Evolutionary conservation across 83 land plant genomes (phyloP), one percentile per base, ranked within the genome.

Genomic region (Picea abies): DNA sequence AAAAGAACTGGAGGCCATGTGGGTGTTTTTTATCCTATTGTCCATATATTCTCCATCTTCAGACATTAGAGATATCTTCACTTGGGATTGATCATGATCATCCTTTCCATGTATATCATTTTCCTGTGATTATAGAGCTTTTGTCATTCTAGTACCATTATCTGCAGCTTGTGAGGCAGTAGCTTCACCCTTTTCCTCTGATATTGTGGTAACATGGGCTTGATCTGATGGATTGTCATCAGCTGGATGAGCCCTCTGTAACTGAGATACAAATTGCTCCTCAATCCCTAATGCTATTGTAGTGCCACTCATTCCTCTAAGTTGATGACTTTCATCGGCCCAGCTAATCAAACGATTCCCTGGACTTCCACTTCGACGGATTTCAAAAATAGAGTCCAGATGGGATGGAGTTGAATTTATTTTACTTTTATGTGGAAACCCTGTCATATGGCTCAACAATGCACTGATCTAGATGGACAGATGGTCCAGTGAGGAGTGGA

Each of bases 231-330:
- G 9, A 19, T 6, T 19, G 20, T 85, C 90, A 12, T 88, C 92
- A 63, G 89, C 89, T 29, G 91, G 78, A 16, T 85, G 64, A 52
- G 39, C 39, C 39, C 39, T 37, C 39, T 37, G 5, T 37, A 37
- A 37, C 0, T 37, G 5, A 37, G 39, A 85, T 81, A 98, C 87
- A 85, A 98, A 93, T 37, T 90, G 81, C 49, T 94, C 96, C 86
- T 98, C 99, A 81, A 98, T 86, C 14, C 97, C 96, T 82, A 92
- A 93, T 17, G 97, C 95, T 26, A 94, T 84, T 0, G 86, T 84
- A 80, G 94, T 81, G 64, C 86, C 89, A 65, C 52, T 91, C 75
- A 97, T 91, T 23, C 94, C 96, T 83, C 94, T 84, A 84, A 88
- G 91, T 52, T 83, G 93, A 82, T 89, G 96, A 73, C 88, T 89